Percentiles rank a stretch among this genome's conserved stretches.
phyloP scores from a whole-genome alignment of 371 early-diverging fungal genomes.

The Furculomyces boomerangus region DNA sequence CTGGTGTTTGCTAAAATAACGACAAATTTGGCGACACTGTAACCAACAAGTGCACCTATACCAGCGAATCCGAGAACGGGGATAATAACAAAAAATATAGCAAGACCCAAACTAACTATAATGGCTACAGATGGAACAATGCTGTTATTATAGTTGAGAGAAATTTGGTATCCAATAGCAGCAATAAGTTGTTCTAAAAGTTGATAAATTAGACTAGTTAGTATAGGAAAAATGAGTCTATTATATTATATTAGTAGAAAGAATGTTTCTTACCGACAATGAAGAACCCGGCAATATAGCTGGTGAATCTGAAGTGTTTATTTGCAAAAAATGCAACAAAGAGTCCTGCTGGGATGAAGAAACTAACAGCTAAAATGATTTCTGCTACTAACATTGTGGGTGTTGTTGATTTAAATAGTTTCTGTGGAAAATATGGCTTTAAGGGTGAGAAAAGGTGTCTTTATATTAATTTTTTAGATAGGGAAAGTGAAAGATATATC shows the following conservation, averaged over 20 bases:
- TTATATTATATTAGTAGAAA: not conserved
- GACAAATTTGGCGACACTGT: not conserved
- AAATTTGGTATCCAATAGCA: slow-evolving; percentile 2
- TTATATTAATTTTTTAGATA: too few species aligned
- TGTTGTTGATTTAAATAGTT: too few species aligned
- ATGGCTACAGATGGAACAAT: not conserved
- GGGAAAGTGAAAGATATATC: too few species aligned
- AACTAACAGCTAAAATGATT: not conserved
- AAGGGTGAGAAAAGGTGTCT: too few species aligned
- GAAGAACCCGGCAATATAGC: slow-evolving; percentile 1
- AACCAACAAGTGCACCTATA: not conserved
- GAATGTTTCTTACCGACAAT: not conserved
- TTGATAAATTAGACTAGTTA: not conserved
- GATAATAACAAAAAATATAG: not conserved
- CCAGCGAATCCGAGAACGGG: not conserved
- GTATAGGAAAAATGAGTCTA: not conserved
- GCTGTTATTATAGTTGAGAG: not conserved
- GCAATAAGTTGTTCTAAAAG: slow-evolving; percentile 1
- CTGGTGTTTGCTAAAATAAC: not conserved
- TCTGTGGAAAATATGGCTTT: too few species aligned
- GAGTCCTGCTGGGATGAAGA: not conserved
- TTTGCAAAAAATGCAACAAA: not conserved
- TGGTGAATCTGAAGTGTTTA: not conserved
- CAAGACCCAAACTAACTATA: not conserved
- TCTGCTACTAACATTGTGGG: not conserved